phyloP scores from a whole-genome alignment of 2,329 filamentous ascomycete genomes.

The Cordyceps militaris region DNA sequence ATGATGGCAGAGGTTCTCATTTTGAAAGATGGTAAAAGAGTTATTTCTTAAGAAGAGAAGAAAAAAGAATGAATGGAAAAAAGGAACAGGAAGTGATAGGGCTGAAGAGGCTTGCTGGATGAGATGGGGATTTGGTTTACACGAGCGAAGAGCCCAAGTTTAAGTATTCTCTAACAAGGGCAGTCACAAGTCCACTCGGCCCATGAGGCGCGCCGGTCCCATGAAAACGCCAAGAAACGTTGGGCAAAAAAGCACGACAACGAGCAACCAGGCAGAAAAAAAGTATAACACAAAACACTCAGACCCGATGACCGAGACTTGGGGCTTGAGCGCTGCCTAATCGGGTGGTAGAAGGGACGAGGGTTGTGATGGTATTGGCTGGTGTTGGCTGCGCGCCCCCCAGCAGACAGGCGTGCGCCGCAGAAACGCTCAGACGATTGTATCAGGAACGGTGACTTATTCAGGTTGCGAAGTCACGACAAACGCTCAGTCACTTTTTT shows the following conservation, averaged over 20 bases:
- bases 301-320: neutral
- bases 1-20: slow-evolving; percentile 6
- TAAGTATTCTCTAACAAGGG: too few relatives aligned
- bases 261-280: neutral
- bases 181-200: too few relatives aligned
- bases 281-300: neutral
- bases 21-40: neutral
- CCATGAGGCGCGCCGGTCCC: too few relatives aligned
- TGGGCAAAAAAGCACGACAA: neutral
- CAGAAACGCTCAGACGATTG: slow-evolving; percentile 5
- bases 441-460: slow-evolving; percentile 4
- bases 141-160: neutral
- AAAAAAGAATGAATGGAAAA: neutral
- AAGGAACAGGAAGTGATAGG: neutral
- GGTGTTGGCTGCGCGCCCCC: neutral
- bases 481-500: slow-evolving; percentile 2
- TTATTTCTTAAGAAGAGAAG: neutral
- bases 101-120: slow-evolving; percentile 1
- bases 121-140: neutral
- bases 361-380: neutral
- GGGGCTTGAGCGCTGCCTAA: slow-evolving; percentile 7
- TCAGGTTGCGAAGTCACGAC: neutral
- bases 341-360: neutral
- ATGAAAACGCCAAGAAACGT: neutral
- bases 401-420: neutral